Percentiles rank a stretch among this genome's conserved stretches.
Conservation (phyloP, 306 rosid genomes). For the Nissolia schottii region DNA sequence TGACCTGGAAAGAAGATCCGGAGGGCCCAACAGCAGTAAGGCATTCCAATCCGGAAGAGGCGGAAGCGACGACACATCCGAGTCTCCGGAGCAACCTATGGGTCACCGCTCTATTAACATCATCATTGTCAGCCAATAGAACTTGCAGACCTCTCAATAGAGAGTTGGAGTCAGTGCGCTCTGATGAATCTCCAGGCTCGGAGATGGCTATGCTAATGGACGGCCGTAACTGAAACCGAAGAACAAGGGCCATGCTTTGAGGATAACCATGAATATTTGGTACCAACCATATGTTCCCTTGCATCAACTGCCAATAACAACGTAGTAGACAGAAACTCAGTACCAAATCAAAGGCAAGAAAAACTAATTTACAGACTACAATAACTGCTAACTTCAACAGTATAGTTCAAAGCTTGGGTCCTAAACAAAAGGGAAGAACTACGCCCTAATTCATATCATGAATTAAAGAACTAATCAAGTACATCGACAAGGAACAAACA, state of each 20-base stretch:
- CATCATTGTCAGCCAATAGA: conserved; percentile 73
- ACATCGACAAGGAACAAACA: not conserved
- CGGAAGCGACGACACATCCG: conserved; percentile 75
- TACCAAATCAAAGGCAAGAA: not conserved
- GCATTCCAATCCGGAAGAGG: conserved; percentile 87
- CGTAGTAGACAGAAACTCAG: conserved; percentile 3
- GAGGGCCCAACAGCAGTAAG: conserved; percentile 58
- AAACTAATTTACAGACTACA: not conserved
- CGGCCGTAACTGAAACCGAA: conserved; percentile 69
- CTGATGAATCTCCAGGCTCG: conserved; percentile 76
- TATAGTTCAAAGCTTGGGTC: not conserved
- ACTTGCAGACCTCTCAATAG: conserved; percentile 72
- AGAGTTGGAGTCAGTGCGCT: conserved; percentile 57
- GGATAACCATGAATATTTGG: conserved; percentile 72
- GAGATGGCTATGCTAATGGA: conserved; percentile 74
- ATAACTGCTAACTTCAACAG: not conserved
- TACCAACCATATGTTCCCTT: conserved; percentile 82
- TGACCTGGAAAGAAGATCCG: conserved; percentile 61
- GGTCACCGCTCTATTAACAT: conserved; percentile 89
- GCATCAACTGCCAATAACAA: conserved; percentile 77
- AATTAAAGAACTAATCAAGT: conserved; percentile 1
- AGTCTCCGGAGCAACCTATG: conserved; percentile 78
- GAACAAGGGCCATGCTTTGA: conserved; percentile 87
- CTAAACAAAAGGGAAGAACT: not conserved
- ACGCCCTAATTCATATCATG: not conserved